These are phyloP conservation scores for Phytomonas sp. DNA, from an alignment of 208 protist species.

Conservation along the genomic window DNA sequence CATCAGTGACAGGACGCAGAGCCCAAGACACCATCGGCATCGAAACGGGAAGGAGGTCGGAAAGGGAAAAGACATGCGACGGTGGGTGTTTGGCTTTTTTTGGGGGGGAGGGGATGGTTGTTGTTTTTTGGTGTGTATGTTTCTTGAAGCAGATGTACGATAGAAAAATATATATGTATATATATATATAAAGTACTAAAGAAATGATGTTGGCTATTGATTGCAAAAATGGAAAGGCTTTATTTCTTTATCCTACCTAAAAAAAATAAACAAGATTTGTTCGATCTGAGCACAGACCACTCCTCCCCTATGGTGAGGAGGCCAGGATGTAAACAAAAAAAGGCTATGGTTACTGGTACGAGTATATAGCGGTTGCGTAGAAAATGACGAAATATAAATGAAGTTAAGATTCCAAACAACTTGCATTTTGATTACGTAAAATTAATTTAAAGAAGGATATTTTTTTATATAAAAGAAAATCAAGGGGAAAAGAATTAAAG, in stretches of 20 bases:
- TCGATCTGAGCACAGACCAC: background rate
- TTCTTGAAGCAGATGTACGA: no score
- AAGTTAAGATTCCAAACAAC: background rate
- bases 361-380: background rate
- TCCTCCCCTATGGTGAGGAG: background rate
- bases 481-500: background rate
- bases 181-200: background rate
- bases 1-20: no score
- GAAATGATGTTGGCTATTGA: background rate
- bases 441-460: background rate
- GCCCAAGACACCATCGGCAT: no score
- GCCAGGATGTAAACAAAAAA: background rate
- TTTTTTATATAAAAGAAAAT: conserved; percentile 5
- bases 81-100: no score
- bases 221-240: background rate
- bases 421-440: background rate
- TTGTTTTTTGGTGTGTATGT: no score
- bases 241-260: background rate
- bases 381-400: background rate
- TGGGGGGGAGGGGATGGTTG: no score
- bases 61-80: no score
- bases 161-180: no score
- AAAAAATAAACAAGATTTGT: background rate
- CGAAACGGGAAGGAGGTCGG: no score
- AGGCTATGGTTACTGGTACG: background rate